Evolutionary conservation across 176 grass and related monocot genomes (phyloP).

Genomic region (Oryza meridionalis): DNA sequence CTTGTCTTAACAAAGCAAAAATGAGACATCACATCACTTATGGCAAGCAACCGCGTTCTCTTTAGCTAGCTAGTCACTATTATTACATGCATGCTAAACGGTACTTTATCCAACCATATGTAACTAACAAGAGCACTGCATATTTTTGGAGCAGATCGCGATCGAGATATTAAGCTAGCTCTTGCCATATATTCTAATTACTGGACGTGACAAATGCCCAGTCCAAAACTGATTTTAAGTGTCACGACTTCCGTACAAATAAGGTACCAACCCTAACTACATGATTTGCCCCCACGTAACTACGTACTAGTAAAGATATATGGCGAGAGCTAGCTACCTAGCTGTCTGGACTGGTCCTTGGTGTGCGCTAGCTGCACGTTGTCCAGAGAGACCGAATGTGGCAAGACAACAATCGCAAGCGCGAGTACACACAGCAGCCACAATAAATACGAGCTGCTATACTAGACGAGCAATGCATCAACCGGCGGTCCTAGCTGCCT

Average conservation of each 20-base stretch:
- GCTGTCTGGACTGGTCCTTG: constrained; percentile 14
- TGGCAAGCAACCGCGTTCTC: not conserved
- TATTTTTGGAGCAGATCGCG: not conserved
- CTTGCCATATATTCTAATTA: not conserved
- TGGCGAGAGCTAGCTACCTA: not conserved
- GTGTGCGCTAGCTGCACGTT: not conserved
- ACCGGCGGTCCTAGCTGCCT: constrained; percentile 25
- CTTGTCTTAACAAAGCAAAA: not conserved
- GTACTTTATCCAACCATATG: not conserved
- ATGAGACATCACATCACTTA: not conserved
- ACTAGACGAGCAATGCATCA: not conserved
- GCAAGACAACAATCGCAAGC: constrained; percentile 33
- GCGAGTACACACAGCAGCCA: constrained; percentile 28
- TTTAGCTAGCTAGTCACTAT: not conserved
- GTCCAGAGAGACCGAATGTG: constrained; percentile 38
- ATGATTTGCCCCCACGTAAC: not conserved
- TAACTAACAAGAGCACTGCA: not conserved
- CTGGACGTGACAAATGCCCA: not conserved
- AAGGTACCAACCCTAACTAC: not conserved
- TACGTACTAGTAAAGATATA: not conserved
- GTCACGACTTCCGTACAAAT: not conserved
- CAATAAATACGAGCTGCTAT: constrained; percentile 25
- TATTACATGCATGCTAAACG: not conserved
- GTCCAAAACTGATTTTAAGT: not conserved
- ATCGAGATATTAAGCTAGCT: not conserved